Conservation (phyloP, 441 rosid genomes). For the Erodium trifolium region DNA sequence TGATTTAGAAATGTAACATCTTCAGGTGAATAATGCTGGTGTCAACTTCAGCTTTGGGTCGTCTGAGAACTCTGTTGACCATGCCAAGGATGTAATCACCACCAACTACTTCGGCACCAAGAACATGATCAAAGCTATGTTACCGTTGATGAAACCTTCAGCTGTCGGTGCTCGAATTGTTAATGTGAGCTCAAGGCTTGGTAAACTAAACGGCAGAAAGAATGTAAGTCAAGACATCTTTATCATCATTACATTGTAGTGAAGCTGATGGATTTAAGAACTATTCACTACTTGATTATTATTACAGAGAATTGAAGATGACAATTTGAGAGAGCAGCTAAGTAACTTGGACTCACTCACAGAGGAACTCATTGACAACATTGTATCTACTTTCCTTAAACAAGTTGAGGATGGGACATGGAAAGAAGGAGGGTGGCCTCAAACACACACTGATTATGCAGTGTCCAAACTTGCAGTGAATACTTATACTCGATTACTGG, state of each 20-base stretch:
- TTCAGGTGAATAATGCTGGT: slow-evolving; percentile 94
- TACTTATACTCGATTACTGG: slow-evolving; percentile 56
- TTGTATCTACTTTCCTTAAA: slow-evolving; percentile 46
- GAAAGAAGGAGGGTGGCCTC: slow-evolving; percentile 89
- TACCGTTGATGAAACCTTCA: slow-evolving; percentile 75
- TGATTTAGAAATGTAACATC: neutral
- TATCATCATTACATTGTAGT: neutral
- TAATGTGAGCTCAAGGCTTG: slow-evolving; percentile 73
- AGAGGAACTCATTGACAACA: slow-evolving; percentile 58
- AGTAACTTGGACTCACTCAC: slow-evolving; percentile 41
- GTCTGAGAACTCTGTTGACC: slow-evolving; percentile 58
- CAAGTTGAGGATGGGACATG: slow-evolving; percentile 68
- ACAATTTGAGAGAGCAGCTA: slow-evolving; percentile 50
- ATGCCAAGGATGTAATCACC: slow-evolving; percentile 43
- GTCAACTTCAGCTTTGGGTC: slow-evolving; percentile 69
- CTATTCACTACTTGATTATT: too few species aligned
- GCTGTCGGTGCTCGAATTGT: slow-evolving; percentile 73
- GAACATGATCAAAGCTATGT: slow-evolving; percentile 62
- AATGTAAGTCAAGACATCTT: slow-evolving; percentile 45
- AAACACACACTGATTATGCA: slow-evolving; percentile 65
- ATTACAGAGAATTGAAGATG: slow-evolving; percentile 56
- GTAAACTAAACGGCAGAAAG: slow-evolving; percentile 62
- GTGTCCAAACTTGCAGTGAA: slow-evolving; percentile 86
- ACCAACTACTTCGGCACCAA: slow-evolving; percentile 80
- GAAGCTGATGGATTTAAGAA: neutral